Conservation (phyloP, 2,329 filamentous ascomycete species). For the Fusarium verrucosum region DNA sequence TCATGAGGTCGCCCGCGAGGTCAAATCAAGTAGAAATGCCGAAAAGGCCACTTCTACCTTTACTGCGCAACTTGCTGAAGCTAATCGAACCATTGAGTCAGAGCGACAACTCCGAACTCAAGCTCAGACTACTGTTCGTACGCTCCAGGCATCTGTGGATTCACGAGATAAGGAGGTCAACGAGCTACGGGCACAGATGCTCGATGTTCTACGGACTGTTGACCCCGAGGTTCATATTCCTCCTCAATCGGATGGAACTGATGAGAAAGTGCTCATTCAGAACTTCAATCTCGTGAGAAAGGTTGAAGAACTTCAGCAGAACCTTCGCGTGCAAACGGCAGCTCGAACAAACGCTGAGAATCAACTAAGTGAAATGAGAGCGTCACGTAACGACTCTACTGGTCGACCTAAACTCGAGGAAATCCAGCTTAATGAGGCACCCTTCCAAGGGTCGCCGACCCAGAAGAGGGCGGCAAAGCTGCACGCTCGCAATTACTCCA, state of each 20-base stretch:
- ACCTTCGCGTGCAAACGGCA: constrained; percentile 83
- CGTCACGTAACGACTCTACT: constrained; percentile 75
- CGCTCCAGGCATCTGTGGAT: constrained; percentile 81
- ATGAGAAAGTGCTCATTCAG: constrained; percentile 74
- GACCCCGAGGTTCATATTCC: constrained; percentile 76
- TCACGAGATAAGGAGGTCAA: constrained; percentile 81
- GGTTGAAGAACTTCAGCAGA: constrained; percentile 88
- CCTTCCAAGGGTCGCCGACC: constrained; percentile 78
- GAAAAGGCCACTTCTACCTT: constrained; percentile 86
- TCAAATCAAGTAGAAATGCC: constrained; percentile 87
- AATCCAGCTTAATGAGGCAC: constrained; percentile 83
- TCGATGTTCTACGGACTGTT: constrained; percentile 85
- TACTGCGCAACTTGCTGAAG: constrained; percentile 85
- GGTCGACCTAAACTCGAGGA: constrained; percentile 83
- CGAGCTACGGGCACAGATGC: constrained; percentile 81
- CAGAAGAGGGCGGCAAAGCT: constrained; percentile 68
- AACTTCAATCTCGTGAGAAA: constrained; percentile 87
- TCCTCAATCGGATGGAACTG: constrained; percentile 65
- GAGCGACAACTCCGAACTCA: constrained; percentile 87
- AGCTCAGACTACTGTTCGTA: constrained; percentile 84
- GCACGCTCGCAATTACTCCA: constrained; percentile 71
- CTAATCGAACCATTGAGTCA: constrained; percentile 88
- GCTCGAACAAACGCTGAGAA: constrained; percentile 83
- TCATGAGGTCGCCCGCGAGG: constrained; percentile 89
- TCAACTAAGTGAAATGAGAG: constrained; percentile 81